Evolutionary conservation across 2,329 filamentous ascomycete species (phyloP).

Genomic region (Fonsecaea pedrosoi): DNA sequence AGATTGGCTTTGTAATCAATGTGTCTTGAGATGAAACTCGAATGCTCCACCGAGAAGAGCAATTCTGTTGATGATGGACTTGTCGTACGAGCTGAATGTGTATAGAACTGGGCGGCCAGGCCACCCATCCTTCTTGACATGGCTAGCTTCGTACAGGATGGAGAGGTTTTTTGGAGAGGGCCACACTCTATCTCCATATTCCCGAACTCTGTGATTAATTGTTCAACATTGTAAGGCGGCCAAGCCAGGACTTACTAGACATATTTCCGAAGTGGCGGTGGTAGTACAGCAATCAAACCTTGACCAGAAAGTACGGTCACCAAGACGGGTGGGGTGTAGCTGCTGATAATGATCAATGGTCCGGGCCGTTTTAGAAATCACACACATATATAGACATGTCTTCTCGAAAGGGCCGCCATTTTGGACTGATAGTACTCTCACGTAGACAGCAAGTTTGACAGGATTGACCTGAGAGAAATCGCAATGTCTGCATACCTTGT

Average conservation of each 20-base stretch:
- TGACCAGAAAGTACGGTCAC: too few species aligned
- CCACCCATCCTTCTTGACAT: not conserved
- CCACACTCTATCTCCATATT: too few species aligned
- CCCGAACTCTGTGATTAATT: too few species aligned
- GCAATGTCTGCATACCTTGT: conserved; percentile 49
- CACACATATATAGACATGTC: not conserved
- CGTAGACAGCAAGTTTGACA: not conserved
- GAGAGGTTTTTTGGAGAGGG: not conserved
- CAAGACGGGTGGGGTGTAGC: too few species aligned
- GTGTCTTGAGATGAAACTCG: not conserved
- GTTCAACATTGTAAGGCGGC: not conserved
- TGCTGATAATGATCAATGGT: not conserved
- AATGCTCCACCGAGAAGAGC: not conserved
- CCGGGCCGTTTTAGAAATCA: not conserved
- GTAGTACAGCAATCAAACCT: not conserved
- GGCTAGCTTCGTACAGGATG: not conserved
- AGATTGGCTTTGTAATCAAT: not conserved
- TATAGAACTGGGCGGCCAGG: not conserved
- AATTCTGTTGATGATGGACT: not conserved
- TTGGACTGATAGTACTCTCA: not conserved
- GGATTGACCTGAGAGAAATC: not conserved
- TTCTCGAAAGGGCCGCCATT: not conserved
- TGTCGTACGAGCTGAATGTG: not conserved
- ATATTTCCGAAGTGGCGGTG: not conserved
- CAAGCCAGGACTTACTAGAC: not conserved